Evolutionary conservation across 495 filamentous ascomycete species (phyloP).

Genomic region (Penicillium coffeae): DNA sequence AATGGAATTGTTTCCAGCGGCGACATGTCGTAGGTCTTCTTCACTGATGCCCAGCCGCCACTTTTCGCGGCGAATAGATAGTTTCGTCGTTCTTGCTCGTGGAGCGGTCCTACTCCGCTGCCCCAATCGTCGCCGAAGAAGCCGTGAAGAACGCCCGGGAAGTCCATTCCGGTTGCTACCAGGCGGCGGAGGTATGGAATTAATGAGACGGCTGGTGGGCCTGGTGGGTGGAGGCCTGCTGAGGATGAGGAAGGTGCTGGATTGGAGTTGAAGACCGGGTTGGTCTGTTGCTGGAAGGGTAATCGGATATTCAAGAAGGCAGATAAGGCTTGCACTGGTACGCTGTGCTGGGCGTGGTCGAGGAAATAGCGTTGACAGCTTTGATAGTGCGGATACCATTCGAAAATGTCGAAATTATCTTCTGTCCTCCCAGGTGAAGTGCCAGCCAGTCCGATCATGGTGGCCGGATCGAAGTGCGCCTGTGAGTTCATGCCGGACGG

Average conservation of each 20-base stretch:
- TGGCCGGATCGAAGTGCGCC: slow-evolving; percentile 37
- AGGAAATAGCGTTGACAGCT: slow-evolving; percentile 91
- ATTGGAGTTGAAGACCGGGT: slow-evolving; percentile 35
- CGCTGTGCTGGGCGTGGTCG: slow-evolving; percentile 83
- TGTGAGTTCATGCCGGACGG: slow-evolving; percentile 32
- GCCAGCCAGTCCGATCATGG: slow-evolving; percentile 37
- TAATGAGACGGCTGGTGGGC: slow-evolving; percentile 60
- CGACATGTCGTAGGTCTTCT: slow-evolving; percentile 82
- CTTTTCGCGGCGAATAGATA: slow-evolving; percentile 95
- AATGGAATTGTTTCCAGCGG: slow-evolving; percentile 82
- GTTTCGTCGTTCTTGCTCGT: slow-evolving; percentile 88
- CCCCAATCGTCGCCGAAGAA: slow-evolving; percentile 95
- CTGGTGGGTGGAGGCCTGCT: slow-evolving; percentile 16
- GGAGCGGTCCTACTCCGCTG: slow-evolving; percentile 70
- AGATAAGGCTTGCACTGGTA: slow-evolving; percentile 79
- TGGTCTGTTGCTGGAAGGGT: slow-evolving; percentile 44
- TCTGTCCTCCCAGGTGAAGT: slow-evolving; percentile 33
- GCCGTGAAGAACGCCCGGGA: slow-evolving; percentile 77
- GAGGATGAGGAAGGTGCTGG: slow-evolving; percentile 29
- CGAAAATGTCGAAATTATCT: slow-evolving; percentile 69
- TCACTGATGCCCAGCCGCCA: slow-evolving; percentile 80
- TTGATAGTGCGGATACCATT: slow-evolving; percentile 91
- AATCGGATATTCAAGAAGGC: slow-evolving; percentile 82
- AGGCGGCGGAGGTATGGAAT: slow-evolving; percentile 88
- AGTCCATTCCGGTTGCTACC: slow-evolving; percentile 87